Evolutionary conservation across 345 rosid species (phyloP).

Genomic region (Syzygium jambos): DNA sequence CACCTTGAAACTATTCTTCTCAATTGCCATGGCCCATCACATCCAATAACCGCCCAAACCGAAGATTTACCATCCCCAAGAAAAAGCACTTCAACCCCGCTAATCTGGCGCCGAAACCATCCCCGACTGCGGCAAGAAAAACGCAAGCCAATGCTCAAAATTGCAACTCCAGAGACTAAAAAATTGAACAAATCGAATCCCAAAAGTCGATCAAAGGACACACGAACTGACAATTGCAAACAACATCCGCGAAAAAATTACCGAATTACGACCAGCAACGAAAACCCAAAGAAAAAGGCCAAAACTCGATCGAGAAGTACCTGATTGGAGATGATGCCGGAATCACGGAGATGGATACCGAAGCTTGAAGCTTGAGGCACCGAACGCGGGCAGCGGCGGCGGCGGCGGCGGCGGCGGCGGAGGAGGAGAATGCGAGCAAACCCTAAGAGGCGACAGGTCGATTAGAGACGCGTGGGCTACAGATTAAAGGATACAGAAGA

Average conservation of each 20-base stretch:
- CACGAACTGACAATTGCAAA: neutral
- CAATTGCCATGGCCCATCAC: slow-evolving; percentile 68
- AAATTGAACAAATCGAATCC: neutral
- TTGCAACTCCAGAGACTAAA: neutral
- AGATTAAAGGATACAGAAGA: neutral
- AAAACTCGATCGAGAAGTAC: slow-evolving; percentile 1
- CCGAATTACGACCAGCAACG: neutral
- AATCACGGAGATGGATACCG: slow-evolving; percentile 38
- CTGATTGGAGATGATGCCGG: slow-evolving; percentile 72
- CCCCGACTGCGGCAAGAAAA: neutral
- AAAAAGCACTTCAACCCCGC: neutral
- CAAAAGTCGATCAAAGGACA: neutral
- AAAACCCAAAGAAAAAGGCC: neutral
- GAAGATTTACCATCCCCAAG: neutral
- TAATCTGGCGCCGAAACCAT: neutral
- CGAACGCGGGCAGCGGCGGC: neutral
- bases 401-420: neutral
- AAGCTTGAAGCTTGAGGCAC: neutral
- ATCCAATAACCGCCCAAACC: neutral
- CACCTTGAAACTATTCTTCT: slow-evolving; percentile 79
- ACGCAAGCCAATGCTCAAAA: slow-evolving; percentile 30
- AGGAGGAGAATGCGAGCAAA: neutral
- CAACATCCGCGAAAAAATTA: slow-evolving; percentile 1
- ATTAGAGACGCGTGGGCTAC: neutral
- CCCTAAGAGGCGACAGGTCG: neutral